A percentile compares a stretch with the other conserved stretches of the same genome.
Conservation (phyloP, 768 basidiomycete genomes). For the Gymnopilus junonius region DNA sequence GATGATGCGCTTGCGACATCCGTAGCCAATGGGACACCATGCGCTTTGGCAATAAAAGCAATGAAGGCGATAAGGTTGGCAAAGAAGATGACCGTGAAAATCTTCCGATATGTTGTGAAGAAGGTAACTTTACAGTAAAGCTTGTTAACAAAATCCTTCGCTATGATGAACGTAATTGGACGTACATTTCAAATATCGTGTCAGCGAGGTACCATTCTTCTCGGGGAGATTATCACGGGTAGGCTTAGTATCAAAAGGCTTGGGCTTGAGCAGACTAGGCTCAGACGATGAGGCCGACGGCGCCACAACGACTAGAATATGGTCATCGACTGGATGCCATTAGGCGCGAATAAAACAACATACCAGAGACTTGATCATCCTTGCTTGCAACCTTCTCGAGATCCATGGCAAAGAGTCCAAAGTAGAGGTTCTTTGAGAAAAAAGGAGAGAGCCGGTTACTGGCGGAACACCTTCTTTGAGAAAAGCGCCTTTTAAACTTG, state of each 20-base stretch:
- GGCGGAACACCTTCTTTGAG: background rate
- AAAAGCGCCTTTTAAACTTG: conserved; percentile 12
- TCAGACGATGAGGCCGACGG: conserved; percentile 22
- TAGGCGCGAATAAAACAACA: background rate
- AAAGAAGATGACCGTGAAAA: conserved; percentile 57
- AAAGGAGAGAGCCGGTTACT: conserved; percentile 3
- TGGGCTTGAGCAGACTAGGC: conserved; percentile 26
- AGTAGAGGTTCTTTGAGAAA: conserved; percentile 1
- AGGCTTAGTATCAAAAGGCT: conserved; percentile 22
- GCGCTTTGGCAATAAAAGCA: conserved; percentile 35
- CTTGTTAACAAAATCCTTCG: conserved; percentile 15
- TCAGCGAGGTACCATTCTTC: conserved; percentile 14
- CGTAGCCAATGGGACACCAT: conserved; percentile 37
- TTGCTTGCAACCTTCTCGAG: conserved; percentile 18
- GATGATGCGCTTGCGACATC: conserved; percentile 44
- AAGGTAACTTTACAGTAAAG: conserved; percentile 32
- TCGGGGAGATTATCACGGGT: conserved; percentile 32
- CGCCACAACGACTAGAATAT: background rate
- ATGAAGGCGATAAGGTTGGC: conserved; percentile 55
- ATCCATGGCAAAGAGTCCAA: conserved; percentile 14
- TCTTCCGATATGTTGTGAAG: conserved; percentile 50
- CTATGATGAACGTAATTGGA: conserved; percentile 32
- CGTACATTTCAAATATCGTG: conserved; percentile 33
- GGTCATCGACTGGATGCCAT: background rate
- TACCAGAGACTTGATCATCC: conserved; percentile 12